These are phyloP conservation scores for Nitzschia inconspicua DNA, from an alignment of 108 stramenopile genomes.

Conservation along the genomic window DNA sequence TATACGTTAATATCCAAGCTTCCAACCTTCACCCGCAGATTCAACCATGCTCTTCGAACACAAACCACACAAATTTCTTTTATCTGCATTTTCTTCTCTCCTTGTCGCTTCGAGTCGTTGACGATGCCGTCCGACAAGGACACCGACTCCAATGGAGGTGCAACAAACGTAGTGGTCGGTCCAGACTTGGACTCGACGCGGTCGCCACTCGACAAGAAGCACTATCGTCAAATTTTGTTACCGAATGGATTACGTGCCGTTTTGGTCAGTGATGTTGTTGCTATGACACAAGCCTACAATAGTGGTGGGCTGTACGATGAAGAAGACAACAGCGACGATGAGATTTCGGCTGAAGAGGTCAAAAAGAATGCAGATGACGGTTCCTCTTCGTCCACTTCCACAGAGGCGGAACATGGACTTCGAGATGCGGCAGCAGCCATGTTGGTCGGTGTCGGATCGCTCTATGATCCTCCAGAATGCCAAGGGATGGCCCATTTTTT, in stretches of 20 bases:
- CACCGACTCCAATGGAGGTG: no score
- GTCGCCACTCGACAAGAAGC: conserved; percentile 61
- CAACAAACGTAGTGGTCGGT: no score
- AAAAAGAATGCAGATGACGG: conserved; percentile 42
- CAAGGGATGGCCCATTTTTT: conserved; percentile 94
- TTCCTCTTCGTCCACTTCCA: no score
- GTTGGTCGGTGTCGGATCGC: conserved; percentile 88
- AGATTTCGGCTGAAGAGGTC: conserved; percentile 13
- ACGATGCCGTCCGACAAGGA: no score
- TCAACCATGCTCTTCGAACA: no score
- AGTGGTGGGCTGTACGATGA: conserved; percentile 14
- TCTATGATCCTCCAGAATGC: conserved; percentile 83
- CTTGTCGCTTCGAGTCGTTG: no score
- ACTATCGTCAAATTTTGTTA: conserved; percentile 79
- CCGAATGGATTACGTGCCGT: conserved; percentile 79
- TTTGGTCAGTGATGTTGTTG: conserved; percentile 74
- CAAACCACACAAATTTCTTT: no score
- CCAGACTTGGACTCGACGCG: conserved; percentile 32
- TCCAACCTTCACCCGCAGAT: no score
- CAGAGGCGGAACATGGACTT: conserved; percentile 43
- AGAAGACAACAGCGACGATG: conserved; percentile 27
- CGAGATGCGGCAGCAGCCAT: conserved; percentile 91
- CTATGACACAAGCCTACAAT: conserved; percentile 58
- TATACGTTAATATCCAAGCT: no score
- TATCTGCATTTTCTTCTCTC: no score